phyloP scores from a whole-genome alignment of 257 asterid genomes.

The Jacaranda mimosifolia region DNA sequence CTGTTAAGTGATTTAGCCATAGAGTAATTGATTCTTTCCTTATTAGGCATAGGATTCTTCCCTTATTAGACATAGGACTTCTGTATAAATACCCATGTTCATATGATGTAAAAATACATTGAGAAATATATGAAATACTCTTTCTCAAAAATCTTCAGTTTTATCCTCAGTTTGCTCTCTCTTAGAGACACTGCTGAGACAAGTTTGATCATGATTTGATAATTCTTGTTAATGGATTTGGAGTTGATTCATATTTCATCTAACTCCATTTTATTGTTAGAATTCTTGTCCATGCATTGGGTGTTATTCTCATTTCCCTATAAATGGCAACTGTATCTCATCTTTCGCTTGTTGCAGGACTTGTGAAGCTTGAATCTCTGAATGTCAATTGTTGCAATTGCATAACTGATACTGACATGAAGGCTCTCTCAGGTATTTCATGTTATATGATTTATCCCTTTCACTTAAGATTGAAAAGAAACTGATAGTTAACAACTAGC shows the following conservation, averaged over 20 bases:
- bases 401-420: conserved; percentile 88
- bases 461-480: neutral
- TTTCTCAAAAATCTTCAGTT: too few relatives aligned
- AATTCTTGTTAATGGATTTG: neutral
- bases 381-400: conserved; percentile 93
- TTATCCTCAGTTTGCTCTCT: neutral
- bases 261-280: neutral
- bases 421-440: conserved; percentile 72
- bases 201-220: too few relatives aligned
- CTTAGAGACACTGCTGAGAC: too few relatives aligned
- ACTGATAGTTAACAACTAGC: neutral
- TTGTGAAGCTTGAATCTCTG: conserved; percentile 82
- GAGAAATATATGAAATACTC: too few relatives aligned
- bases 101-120: too few relatives aligned
- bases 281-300: conserved; percentile 2
- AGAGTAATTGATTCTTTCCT: too few relatives aligned
- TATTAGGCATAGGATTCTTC: too few relatives aligned
- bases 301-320: neutral
- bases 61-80: too few relatives aligned
- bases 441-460: neutral
- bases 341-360: conserved; percentile 57
- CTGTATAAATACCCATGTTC: too few relatives aligned
- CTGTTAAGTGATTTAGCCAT: too few relatives aligned
- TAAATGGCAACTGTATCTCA: conserved; percentile 10
- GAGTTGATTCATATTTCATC: neutral